Conservation (phyloP, 1,284 basidiomycete species). For the Phellinidium pouzarii region DNA sequence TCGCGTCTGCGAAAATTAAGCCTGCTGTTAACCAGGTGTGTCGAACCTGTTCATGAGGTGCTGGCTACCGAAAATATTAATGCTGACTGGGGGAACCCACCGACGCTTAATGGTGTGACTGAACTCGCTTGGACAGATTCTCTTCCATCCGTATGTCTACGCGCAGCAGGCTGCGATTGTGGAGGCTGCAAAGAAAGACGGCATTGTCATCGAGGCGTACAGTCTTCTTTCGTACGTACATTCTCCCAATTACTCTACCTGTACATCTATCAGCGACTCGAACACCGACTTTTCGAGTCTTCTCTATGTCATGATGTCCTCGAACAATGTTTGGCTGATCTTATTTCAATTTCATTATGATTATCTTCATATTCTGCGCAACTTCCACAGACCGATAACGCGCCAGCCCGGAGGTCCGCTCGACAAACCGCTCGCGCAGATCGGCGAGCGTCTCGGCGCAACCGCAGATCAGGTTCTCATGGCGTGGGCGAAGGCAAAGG, state of each 20-base stretch:
- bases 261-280: not conserved
- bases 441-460: constrained; percentile 48
- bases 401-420: constrained; percentile 56
- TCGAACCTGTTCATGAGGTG: not conserved
- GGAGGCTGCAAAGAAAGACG: constrained; percentile 48
- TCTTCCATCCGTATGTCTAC: constrained; percentile 67
- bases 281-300: too few species aligned
- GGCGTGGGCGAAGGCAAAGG: constrained; percentile 61
- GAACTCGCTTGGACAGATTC: too few species aligned
- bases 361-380: not conserved
- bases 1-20: constrained; percentile 49
- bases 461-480: constrained; percentile 64
- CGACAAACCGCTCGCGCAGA: constrained; percentile 51
- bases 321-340: too few species aligned
- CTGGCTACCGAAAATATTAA: constrained; percentile 33
- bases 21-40: constrained; percentile 68
- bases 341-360: too few species aligned
- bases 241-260: constrained; percentile 4
- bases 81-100: constrained; percentile 24
- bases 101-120: too few species aligned
- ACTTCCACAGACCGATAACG: constrained; percentile 49
- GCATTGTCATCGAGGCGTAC: constrained; percentile 66
- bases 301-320: too few species aligned
- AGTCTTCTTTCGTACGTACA: constrained; percentile 49
- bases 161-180: constrained; percentile 47